These are phyloP conservation scores for Ilex aquifolium DNA, from an alignment of 257 asterid species.

Conservation along the genomic window DNA sequence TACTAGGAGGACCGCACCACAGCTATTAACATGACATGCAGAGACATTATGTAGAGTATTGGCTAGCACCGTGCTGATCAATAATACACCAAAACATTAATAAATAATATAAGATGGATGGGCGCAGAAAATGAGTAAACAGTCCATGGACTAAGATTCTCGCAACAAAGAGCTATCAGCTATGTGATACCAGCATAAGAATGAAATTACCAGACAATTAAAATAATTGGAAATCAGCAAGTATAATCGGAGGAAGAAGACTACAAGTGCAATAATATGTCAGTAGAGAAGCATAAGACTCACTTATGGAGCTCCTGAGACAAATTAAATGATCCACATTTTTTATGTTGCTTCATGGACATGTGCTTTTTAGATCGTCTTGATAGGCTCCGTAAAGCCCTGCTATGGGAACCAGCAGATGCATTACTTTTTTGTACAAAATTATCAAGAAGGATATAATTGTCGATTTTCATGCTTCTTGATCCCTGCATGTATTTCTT, in stretches of 20 bases:
- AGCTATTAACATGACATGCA: no score
- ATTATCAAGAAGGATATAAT: slow-evolving; percentile 83
- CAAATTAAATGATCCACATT: slow-evolving; percentile 50
- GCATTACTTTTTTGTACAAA: slow-evolving; percentile 42
- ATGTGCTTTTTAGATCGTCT: slow-evolving; percentile 73
- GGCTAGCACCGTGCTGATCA: no score
- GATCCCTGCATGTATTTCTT: slow-evolving; percentile 79
- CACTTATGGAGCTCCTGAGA: slow-evolving; percentile 63
- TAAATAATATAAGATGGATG: no score
- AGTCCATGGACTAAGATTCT: no score
- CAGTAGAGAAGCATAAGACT: slow-evolving; percentile 24
- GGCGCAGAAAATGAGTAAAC: no score
- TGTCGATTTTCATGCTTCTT: slow-evolving; percentile 58
- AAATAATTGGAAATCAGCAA: neutral
- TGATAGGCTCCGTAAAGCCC: slow-evolving; percentile 35
- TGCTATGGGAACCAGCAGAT: slow-evolving; percentile 20
- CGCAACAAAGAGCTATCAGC: neutral
- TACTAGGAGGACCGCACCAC: no score
- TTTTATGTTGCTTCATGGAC: slow-evolving; percentile 70
- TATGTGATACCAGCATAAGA: slow-evolving; percentile 6
- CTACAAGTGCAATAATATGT: no score
- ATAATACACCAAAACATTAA: no score
- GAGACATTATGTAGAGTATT: no score
- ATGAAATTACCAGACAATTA: neutral
- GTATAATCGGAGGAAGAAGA: neutral